Evolutionary conservation across 2,329 filamentous ascomycete genomes (phyloP).

Genomic region (Aureobasidium leucospermi): DNA sequence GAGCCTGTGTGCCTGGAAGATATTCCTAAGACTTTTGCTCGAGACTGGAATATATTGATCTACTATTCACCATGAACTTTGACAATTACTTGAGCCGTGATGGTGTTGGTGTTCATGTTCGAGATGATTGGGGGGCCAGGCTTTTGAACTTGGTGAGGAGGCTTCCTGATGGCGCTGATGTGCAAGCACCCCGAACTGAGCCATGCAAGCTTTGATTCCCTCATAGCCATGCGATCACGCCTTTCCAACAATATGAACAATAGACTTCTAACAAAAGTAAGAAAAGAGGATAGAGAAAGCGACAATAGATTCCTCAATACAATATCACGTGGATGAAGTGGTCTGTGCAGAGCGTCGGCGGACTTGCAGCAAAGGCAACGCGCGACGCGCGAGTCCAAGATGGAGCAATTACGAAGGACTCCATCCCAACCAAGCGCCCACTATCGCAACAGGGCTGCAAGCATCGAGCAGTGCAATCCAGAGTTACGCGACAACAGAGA

Average conservation of each 20-base stretch:
- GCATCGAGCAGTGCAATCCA: neutral
- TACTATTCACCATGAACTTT: neutral
- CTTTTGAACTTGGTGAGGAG: neutral
- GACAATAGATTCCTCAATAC: neutral
- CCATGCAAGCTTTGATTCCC: neutral
- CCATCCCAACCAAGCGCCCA: neutral
- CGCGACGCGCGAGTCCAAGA: slow-evolving; percentile 5
- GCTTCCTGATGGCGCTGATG: neutral
- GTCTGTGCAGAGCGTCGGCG: neutral
- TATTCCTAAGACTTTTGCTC: neutral
- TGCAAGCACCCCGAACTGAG: neutral
- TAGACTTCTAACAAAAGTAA: no score
- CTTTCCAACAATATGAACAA: no score
- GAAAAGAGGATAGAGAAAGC: neutral
- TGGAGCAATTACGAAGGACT: neutral
- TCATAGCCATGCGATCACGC: neutral
- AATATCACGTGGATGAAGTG: neutral
- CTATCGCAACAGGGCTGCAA: neutral
- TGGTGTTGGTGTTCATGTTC: neutral
- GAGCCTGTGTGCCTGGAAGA: neutral
- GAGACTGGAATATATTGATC: neutral
- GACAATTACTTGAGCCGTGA: neutral
- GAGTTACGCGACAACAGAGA: neutral
- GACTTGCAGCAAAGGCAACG: neutral
- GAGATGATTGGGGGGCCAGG: neutral